Percentiles rank a stretch among this genome's conserved stretches.
phyloP scores from a whole-genome alignment of 2,329 filamentous ascomycete species.

The Dothideomycetes sp. region DNA sequence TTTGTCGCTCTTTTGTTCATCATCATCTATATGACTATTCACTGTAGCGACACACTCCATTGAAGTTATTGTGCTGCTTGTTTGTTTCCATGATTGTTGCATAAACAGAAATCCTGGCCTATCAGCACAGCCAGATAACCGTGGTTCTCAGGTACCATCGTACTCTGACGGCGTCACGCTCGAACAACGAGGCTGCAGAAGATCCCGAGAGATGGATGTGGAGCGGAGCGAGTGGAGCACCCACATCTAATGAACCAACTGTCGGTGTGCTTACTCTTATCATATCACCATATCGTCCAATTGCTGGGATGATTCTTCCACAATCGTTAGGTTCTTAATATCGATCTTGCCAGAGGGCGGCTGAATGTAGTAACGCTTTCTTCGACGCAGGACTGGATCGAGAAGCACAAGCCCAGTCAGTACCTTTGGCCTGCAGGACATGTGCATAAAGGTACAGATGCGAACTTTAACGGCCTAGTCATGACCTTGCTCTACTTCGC shows the following conservation, averaged over 20 bases:
- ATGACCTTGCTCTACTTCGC: conserved; percentile 15
- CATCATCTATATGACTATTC: no score
- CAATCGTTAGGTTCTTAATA: not conserved
- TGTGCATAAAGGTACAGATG: conserved; percentile 18
- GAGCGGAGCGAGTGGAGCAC: conserved; percentile 1
- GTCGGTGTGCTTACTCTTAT: conserved; percentile 9
- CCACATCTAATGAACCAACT: conserved; percentile 5
- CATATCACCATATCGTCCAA: not conserved
- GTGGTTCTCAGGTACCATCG: conserved; percentile 12
- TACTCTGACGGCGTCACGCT: conserved; percentile 3
- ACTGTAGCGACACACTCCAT: no score
- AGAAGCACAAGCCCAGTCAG: no score
- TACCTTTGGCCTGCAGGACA: no score
- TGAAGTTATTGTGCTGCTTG: no score
- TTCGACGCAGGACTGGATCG: no score
- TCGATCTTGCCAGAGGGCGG: not conserved
- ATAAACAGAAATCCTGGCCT: no score
- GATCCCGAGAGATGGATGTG: conserved; percentile 1
- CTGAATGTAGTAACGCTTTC: no score
- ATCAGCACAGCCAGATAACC: conserved; percentile 1
- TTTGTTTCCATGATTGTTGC: no score
- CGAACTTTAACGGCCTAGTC: conserved; percentile 13
- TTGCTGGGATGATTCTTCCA: not conserved
- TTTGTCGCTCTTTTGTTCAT: no score
- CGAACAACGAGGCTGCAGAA: conserved; percentile 12